Percentiles rank a stretch among this genome's conserved stretches.
phyloP scores from a whole-genome alignment of 2,329 filamentous ascomycete genomes.

The Alternaria brassicicola region DNA sequence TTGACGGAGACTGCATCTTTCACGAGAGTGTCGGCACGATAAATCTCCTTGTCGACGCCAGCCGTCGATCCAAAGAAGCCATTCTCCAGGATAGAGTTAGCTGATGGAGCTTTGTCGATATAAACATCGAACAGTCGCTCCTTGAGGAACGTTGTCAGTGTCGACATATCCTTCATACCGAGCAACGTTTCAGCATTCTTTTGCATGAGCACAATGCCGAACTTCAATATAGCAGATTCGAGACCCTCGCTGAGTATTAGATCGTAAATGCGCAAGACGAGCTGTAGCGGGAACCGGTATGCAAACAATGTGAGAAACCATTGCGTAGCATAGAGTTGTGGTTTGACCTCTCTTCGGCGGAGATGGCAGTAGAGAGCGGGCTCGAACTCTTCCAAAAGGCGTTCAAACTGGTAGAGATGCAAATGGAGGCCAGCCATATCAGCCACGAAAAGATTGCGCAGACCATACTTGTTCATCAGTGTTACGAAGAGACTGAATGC shows the following conservation, averaged over 20 bases:
- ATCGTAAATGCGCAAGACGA: constrained; percentile 96
- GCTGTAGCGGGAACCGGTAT: constrained; percentile 93
- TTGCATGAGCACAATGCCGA: constrained; percentile 94
- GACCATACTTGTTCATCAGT: constrained; percentile 94
- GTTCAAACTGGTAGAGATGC: constrained; percentile 92
- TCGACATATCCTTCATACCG: constrained; percentile 86
- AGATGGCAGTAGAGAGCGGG: constrained; percentile 95
- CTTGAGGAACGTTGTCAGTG: constrained; percentile 87
- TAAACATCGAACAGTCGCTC: constrained; percentile 96
- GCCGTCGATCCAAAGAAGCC: constrained; percentile 95
- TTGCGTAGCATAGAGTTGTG: constrained; percentile 94
- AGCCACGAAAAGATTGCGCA: constrained; percentile 90
- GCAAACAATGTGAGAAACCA: constrained; percentile 99
- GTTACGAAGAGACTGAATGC: constrained; percentile 92
- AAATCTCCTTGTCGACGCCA: constrained; percentile 93
- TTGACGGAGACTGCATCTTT: constrained; percentile 89
- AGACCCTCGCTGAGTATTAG: constrained; percentile 92
- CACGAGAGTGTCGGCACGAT: constrained; percentile 90
- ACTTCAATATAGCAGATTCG: constrained; percentile 85
- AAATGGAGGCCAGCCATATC: constrained; percentile 97
- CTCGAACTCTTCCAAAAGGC: constrained; percentile 89
- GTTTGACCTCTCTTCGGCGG: constrained; percentile 81
- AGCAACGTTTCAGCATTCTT: constrained; percentile 83
- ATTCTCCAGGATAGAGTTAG: constrained; percentile 91
- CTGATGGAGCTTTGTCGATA: constrained; percentile 90